A percentile compares a stretch with the other conserved stretches of the same genome.
Conservation (phyloP, 2,329 filamentous ascomycete species). For the Trichoderma koningii region DNA sequence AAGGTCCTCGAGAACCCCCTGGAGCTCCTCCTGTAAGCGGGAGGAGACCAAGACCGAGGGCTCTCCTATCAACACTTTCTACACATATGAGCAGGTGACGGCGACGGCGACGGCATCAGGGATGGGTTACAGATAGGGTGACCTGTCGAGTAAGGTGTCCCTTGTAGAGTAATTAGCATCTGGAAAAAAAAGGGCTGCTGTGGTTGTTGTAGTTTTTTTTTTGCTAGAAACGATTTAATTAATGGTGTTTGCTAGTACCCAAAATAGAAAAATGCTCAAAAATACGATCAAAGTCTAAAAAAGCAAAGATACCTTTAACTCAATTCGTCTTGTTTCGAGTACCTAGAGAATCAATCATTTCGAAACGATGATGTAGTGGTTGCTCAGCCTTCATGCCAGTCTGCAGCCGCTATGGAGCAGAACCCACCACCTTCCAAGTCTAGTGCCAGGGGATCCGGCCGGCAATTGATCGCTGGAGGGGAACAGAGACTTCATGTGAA, state of each 20-base stretch:
- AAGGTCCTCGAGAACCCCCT: conserved; percentile 97
- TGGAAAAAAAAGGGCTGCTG: conserved; percentile 2
- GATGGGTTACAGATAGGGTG: conserved; percentile 29
- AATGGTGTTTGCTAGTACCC: conserved; percentile 8
- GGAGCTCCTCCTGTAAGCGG: conserved; percentile 79
- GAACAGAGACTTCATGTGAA: conserved; percentile 4
- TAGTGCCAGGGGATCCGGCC: no score
- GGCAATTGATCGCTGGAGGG: neutral
- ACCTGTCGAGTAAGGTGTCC: neutral
- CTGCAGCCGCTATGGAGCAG: no score
- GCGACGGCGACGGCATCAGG: conserved; percentile 17
- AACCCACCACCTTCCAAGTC: no score
- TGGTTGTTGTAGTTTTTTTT: conserved; percentile 1
- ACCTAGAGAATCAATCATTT: no score
- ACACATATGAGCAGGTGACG: neutral
- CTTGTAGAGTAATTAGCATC: conserved; percentile 13
- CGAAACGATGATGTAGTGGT: no score
- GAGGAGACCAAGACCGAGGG: neutral
- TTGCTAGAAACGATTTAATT: conserved; percentile 6
- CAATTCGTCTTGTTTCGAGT: no score
- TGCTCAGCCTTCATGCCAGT: no score
- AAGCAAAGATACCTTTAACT: no score
- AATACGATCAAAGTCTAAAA: neutral
- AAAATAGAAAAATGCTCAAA: neutral
- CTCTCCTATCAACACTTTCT: neutral